Evolutionary conservation across 2,329 filamentous ascomycete genomes (phyloP).

Genomic region (Plenodomus lindquistii): DNA sequence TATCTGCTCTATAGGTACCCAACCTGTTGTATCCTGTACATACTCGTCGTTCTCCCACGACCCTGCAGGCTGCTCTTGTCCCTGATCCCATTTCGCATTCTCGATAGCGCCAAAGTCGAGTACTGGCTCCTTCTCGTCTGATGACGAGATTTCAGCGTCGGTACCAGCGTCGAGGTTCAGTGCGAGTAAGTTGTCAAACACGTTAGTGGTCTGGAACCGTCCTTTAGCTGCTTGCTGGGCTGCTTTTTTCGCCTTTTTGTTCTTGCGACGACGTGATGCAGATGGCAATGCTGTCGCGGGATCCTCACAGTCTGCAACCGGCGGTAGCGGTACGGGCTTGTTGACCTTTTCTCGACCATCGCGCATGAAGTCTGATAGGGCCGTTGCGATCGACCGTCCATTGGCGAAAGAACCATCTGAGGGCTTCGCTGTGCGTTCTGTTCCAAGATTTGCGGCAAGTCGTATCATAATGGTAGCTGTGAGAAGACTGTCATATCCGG

Average conservation of each 20-base stretch:
- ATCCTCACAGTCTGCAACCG: slow-evolving; percentile 1
- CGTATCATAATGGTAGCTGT: slow-evolving; percentile 63
- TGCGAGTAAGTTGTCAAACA: slow-evolving; percentile 28
- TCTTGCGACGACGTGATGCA: slow-evolving; percentile 1
- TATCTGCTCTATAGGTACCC: slow-evolving; percentile 22
- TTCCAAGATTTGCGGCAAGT: slow-evolving; percentile 57
- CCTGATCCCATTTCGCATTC: slow-evolving; percentile 3
- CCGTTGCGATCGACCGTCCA: not conserved
- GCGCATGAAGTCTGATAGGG: slow-evolving; percentile 14
- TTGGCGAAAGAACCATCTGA: not conserved
- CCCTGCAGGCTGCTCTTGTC: not conserved
- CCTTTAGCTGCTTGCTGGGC: slow-evolving; percentile 5
- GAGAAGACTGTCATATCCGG: slow-evolving; percentile 65
- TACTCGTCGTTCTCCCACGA: slow-evolving; percentile 27
- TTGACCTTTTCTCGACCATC: slow-evolving; percentile 23
- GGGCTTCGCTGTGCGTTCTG: slow-evolving; percentile 22
- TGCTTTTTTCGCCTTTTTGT: slow-evolving; percentile 11
- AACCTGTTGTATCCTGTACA: slow-evolving; percentile 21
- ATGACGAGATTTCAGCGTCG: slow-evolving; percentile 3
- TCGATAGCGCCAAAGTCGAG: slow-evolving; percentile 1
- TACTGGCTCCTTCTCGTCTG: slow-evolving; percentile 15
- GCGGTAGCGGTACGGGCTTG: slow-evolving; percentile 17
- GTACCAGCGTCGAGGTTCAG: slow-evolving; percentile 7
- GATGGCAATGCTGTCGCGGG: slow-evolving; percentile 10
- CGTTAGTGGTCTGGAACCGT: slow-evolving; percentile 31